Evolutionary conservation across 345 rosid genomes (phyloP).

Genomic region (Eucalyptus polybractea): DNA sequence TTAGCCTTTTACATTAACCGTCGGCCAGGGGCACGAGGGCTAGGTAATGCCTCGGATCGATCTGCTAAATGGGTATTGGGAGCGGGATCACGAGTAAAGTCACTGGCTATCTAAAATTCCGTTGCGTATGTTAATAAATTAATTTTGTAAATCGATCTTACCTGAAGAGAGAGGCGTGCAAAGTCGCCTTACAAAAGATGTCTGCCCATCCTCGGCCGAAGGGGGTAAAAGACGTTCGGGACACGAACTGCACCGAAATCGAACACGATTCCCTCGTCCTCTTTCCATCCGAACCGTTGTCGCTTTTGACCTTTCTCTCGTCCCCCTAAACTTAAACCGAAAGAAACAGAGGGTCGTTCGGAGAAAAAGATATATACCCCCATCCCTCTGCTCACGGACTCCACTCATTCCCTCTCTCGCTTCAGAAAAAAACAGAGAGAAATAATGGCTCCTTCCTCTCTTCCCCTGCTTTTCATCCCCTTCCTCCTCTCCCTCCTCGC

Average conservation of each 20-base stretch:
- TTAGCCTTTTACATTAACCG: background rate
- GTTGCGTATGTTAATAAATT: background rate
- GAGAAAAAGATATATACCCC: background rate
- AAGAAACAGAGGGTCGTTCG: too few relatives aligned
- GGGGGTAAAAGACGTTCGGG: background rate
- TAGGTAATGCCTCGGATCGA: background rate
- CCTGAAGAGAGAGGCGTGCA: too few relatives aligned
- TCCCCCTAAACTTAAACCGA: background rate
- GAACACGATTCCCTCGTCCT: background rate
- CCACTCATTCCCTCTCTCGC: background rate
- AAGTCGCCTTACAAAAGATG: background rate
- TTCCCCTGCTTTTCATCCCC: background rate
- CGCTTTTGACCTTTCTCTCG: background rate
- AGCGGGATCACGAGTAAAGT: background rate
- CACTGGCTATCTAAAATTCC: background rate
- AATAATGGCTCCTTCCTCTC: constrained; percentile 24
- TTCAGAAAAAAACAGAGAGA: background rate
- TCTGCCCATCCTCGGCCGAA: background rate
- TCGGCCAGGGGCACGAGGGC: background rate
- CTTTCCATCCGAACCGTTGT: background rate
- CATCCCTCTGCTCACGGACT: background rate
- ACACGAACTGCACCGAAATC: background rate
- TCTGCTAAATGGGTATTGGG: background rate
- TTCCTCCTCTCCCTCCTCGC: constrained; percentile 1
- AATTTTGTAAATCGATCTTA: background rate